Conservation (phyloP, 805 yeast genomes). For the Metschnikowia hibisci region DNA sequence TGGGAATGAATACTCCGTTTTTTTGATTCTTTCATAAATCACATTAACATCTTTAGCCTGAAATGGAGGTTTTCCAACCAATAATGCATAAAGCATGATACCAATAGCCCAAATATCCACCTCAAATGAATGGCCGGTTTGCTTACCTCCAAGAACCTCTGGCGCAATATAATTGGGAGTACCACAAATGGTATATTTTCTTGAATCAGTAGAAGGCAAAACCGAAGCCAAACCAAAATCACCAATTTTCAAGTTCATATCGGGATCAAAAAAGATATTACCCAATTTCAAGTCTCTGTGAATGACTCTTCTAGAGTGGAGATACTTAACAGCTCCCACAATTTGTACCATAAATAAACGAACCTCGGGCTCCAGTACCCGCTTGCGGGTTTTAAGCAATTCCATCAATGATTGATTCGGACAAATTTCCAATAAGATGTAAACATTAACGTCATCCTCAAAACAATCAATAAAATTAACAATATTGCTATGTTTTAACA, state of each 20-base stretch:
- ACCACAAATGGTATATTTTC: constrained; percentile 94
- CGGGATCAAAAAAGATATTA: constrained; percentile 88
- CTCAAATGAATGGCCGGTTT: constrained; percentile 85
- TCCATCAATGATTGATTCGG: constrained; percentile 95
- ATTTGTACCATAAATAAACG: constrained; percentile 87
- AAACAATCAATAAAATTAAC: constrained; percentile 94
- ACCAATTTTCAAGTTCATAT: constrained; percentile 93
- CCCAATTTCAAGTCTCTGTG: constrained; percentile 97
- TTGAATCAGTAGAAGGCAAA: constrained; percentile 61
- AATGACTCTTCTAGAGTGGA: constrained; percentile 87
- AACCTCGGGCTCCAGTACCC: constrained; percentile 88
- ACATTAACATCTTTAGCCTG: constrained; percentile 92
- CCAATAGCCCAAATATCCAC: constrained; percentile 99
- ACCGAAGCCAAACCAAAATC: constrained; percentile 98
- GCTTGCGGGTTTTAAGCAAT: constrained; percentile 74
- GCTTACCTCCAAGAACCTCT: constrained; percentile 87
- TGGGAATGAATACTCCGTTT: constrained; percentile 78
- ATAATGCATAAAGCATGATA: constrained; percentile 88
- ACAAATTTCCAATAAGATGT: constrained; percentile 89
- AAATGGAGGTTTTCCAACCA: constrained; percentile 95
- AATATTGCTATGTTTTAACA: constrained; percentile 82
- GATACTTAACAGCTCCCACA: constrained; percentile 88
- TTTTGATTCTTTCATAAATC: constrained; percentile 88
- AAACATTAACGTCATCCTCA: constrained; percentile 93
- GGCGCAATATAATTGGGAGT: constrained; percentile 99